Percentiles rank a stretch among this genome's conserved stretches.
Conservation (phyloP, 495 filamentous ascomycete species). For the Penicillium diatomitis region DNA sequence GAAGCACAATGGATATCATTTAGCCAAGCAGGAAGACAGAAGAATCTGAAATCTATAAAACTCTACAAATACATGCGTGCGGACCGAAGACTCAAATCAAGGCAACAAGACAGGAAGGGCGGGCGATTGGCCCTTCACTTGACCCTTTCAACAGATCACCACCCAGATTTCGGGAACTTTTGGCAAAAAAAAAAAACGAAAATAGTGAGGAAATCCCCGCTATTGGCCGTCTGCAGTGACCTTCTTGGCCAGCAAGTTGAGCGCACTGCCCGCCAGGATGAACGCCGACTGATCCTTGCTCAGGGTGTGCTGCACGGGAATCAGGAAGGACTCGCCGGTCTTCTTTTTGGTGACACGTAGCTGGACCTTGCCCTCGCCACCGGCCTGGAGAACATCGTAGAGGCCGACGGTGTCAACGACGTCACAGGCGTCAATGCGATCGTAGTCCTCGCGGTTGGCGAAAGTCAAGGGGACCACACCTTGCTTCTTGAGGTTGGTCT, state of each 20-base stretch:
- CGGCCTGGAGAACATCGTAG: constrained; percentile 66
- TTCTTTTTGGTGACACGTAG: constrained; percentile 54
- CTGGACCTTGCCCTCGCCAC: constrained; percentile 70
- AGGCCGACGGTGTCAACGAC: constrained; percentile 71
- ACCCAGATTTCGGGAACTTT: constrained; percentile 12
- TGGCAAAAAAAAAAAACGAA: background rate
- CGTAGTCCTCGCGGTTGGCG: constrained; percentile 78
- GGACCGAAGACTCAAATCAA: background rate
- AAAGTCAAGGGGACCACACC: constrained; percentile 92
- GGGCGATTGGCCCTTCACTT: constrained; percentile 6
- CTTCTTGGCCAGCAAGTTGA: constrained; percentile 73
- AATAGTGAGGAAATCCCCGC: background rate
- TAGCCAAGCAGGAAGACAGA: constrained; percentile 12
- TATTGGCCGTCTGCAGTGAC: constrained; percentile 12
- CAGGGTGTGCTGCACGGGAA: constrained; percentile 55
- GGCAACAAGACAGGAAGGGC: background rate
- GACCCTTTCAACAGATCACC: constrained; percentile 13
- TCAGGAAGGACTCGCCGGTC: constrained; percentile 49
- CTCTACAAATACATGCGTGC: constrained; percentile 8
- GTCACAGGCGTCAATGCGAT: constrained; percentile 70
- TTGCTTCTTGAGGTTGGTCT: constrained; percentile 99
- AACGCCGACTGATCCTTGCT: constrained; percentile 83
- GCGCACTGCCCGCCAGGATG: constrained; percentile 84
- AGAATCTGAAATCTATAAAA: constrained; percentile 8
- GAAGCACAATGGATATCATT: constrained; percentile 28